Conservation (phyloP, 129 eudicot genomes). For the sunflower (Helianthus annuus) region HanXRQr2.0-SUNRISE NC_035437.2:120413438-120413937, state of each 20-base stretch:
- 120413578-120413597: too few species aligned
- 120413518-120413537: too few species aligned
- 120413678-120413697: background rate
- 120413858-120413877: background rate
- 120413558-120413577: too few species aligned
- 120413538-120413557: too few species aligned
- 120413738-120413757: background rate
- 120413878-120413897: background rate
- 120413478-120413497: too few species aligned
- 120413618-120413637: too few species aligned
- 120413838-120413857: too few species aligned
- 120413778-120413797: constrained; percentile 3
- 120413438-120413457: too few species aligned
- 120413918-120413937: constrained; percentile 19
- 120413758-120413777: background rate
- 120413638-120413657: background rate
- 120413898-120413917: background rate
- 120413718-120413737: background rate
- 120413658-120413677: background rate
- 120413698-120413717: background rate
- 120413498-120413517: too few species aligned
- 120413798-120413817: constrained; percentile 9
- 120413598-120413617: too few species aligned
- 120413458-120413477: too few species aligned
- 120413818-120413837: background rate